These are phyloP conservation scores for Corchorus olitorius DNA, from an alignment of 345 rosid species.

Conservation along the genomic window DNA sequence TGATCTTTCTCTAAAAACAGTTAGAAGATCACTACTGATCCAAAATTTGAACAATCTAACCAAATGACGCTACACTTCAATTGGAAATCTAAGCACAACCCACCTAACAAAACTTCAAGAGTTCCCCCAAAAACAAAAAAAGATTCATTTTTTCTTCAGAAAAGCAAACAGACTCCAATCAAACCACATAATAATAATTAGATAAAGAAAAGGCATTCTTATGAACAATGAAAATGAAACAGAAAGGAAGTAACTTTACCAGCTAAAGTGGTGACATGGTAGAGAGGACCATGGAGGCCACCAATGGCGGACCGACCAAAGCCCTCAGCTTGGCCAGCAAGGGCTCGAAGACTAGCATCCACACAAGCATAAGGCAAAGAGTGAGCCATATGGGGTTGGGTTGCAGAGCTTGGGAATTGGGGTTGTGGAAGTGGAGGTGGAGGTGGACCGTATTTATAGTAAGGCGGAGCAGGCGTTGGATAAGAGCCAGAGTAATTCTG, in stretches of 20 bases:
- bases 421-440: background rate
- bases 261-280: slow-evolving; percentile 64
- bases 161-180: background rate
- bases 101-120: background rate
- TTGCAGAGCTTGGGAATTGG: background rate
- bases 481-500: background rate
- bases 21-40: background rate
- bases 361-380: slow-evolving; percentile 64
- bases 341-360: slow-evolving; percentile 73
- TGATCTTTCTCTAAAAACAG: background rate
- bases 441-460: background rate
- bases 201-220: background rate
- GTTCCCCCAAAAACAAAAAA: background rate
- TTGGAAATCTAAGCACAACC: background rate
- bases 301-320: slow-evolving; percentile 84
- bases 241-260: slow-evolving; percentile 39
- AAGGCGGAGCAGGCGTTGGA: slow-evolving; percentile 3
- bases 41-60: background rate
- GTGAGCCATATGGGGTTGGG: slow-evolving; percentile 26
- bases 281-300: slow-evolving; percentile 72
- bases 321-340: slow-evolving; percentile 88
- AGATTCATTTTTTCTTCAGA: background rate
- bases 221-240: background rate
- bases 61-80: background rate
- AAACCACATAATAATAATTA: background rate